Percentiles rank a stretch among this genome's conserved stretches.
phyloP scores from a whole-genome alignment of 768 basidiomycete genomes.

The Cystofilobasidium bisporidii region DNA sequence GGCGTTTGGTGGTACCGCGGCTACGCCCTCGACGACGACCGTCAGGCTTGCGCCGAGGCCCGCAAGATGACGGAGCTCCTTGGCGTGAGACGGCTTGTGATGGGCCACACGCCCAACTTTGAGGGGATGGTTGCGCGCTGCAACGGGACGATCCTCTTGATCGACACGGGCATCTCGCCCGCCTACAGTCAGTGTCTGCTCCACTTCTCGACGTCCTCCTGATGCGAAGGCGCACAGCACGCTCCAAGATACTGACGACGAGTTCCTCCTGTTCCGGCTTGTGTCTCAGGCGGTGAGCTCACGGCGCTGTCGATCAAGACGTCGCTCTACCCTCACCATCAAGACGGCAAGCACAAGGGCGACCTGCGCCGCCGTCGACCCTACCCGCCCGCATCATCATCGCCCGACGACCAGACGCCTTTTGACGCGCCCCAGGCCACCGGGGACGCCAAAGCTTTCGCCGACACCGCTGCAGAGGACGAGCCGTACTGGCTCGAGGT shows the following conservation, averaged over 20 bases:
- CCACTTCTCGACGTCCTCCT: not conserved
- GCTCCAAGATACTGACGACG: not conserved
- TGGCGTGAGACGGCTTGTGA: conserved; percentile 48
- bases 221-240: not conserved
- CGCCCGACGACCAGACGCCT: not conserved
- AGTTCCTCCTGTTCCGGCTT: not conserved
- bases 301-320: conserved; percentile 16
- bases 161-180: conserved; percentile 68
- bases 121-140: conserved; percentile 73
- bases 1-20: conserved; percentile 69
- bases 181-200: conserved; percentile 8
- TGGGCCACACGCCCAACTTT: conserved; percentile 91
- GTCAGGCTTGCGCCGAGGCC: conserved; percentile 58
- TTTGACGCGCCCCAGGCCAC: not conserved
- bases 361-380: not conserved
- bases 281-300: not conserved
- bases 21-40: conserved; percentile 65
- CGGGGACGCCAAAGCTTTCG: not conserved
- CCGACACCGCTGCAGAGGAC: not conserved
- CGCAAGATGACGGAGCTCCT: conserved; percentile 61
- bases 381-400: not conserved
- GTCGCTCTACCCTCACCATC: not conserved
- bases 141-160: conserved; percentile 84
- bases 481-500: conserved; percentile 3
- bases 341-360: not conserved